Conservation (phyloP, 306 rosid genomes). For the Sphenostylis stenocarpa region DNA sequence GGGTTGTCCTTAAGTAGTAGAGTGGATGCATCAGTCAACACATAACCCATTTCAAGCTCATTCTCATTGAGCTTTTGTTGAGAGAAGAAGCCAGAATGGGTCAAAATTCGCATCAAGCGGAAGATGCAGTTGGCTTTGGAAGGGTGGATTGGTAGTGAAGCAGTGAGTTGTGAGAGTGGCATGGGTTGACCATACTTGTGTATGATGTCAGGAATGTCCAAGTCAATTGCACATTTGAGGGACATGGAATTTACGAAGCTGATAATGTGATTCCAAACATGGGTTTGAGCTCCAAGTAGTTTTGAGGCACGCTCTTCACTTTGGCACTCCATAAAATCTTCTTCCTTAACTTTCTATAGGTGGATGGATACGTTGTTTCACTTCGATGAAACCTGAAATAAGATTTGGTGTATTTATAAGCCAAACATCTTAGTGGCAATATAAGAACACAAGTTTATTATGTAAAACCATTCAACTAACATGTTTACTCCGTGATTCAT, state of each 20-base stretch:
- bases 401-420: background rate
- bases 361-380: background rate
- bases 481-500: too few relatives aligned
- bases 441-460: too few relatives aligned
- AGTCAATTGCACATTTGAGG: background rate
- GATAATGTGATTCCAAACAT: background rate
- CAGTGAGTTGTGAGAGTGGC: background rate
- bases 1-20: background rate
- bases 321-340: background rate
- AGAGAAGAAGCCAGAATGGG: background rate
- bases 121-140: background rate
- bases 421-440: background rate
- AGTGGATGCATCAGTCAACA: background rate
- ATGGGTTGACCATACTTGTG: background rate
- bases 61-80: background rate
- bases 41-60: background rate
- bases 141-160: background rate
- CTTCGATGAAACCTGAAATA: background rate
- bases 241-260: slow-evolving; percentile 1
- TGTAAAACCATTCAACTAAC: too few relatives aligned
- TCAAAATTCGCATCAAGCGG: background rate
- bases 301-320: background rate
- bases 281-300: background rate
- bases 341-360: background rate
- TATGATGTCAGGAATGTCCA: background rate